Evolutionary conservation across 2,329 filamentous ascomycete species (phyloP).

Genomic region (Gnomoniopsis sp.): DNA sequence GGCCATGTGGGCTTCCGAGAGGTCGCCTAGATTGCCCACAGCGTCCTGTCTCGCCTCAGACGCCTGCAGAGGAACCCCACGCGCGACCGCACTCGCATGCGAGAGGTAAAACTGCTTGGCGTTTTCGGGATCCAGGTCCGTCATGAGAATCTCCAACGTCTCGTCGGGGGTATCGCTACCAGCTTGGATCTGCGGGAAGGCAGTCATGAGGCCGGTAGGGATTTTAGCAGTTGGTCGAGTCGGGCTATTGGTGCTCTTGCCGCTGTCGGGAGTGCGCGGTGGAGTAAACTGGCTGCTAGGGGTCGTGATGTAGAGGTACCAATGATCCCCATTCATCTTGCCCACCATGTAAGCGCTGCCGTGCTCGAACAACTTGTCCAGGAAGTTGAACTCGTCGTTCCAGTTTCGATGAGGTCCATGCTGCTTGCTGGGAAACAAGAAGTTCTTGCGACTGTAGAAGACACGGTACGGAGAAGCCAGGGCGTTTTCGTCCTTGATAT

Average conservation of each 20-base stretch:
- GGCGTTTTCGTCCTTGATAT: slow-evolving; percentile 63
- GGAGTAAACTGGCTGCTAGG: slow-evolving; percentile 78
- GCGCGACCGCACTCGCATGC: slow-evolving; percentile 83
- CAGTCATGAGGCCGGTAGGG: slow-evolving; percentile 43
- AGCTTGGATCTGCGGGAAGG: slow-evolving; percentile 25
- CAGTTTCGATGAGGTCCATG: slow-evolving; percentile 94
- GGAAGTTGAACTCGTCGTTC: slow-evolving; percentile 89
- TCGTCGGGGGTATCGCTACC: slow-evolving; percentile 61
- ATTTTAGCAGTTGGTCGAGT: slow-evolving; percentile 51
- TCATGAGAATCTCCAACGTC: slow-evolving; percentile 73
- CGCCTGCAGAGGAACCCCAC: slow-evolving; percentile 68
- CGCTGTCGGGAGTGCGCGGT: slow-evolving; percentile 67
- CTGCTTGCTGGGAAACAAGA: slow-evolving; percentile 91
- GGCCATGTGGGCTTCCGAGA: slow-evolving; percentile 36
- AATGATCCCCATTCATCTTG: slow-evolving; percentile 99
- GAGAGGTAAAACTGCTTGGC: slow-evolving; percentile 68
- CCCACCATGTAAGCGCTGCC: slow-evolving; percentile 99
- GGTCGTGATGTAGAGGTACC: slow-evolving; percentile 96
- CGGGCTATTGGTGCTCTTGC: slow-evolving; percentile 33
- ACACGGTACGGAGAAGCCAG: slow-evolving; percentile 90
- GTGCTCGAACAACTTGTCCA: slow-evolving; percentile 86
- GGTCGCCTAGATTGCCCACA: slow-evolving; percentile 55
- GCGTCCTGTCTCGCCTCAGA: slow-evolving; percentile 60
- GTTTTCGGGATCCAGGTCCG: slow-evolving; percentile 64
- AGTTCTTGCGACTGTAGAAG: slow-evolving; percentile 99